Evolutionary conservation across 768 basidiomycete genomes (phyloP), one percentile per base, ranked within the genome.

Genomic region (Suillus ampliporus): DNA sequence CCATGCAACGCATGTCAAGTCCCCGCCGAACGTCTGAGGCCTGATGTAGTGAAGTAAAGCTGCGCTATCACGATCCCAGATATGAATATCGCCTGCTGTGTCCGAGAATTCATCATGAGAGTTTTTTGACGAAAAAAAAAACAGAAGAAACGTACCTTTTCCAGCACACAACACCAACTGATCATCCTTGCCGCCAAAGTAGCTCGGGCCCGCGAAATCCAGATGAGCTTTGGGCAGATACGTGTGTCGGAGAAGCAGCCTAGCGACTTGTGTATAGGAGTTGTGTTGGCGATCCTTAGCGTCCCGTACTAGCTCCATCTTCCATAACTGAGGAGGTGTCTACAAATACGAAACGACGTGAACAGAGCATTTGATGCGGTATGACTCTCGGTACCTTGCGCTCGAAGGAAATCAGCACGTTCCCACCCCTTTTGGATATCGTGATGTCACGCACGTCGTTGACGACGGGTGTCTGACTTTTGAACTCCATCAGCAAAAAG

Each of bases 1-100:
- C 91, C 92, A 94, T 15, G 90, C 89, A 44, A 93, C 84, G 64
- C 89, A 90, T 10, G 92, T 93, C 62, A 94, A 70, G 69, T 92
- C 91, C 28, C 89, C 89, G 2, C 85, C 83, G 35, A 84, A 82
- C 13, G 78, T 78, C 70, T 87, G 88, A 34, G 86, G 83, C 15
- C 83, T 86, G 66, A 94, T 82, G 65, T 87, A 83, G 64, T 92
- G 91, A 3, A 94, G 79, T 1, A 92, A 77, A 9, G 86, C 82
- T 6, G 85, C 92, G 13, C 89, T 89, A 75, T 93, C 91, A 63
- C 87, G 85, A 69, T 94, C 92, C 92, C 92, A 94, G 14, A 94
- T 90, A 69, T 91, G 89, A 15, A 94, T 88, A 68, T 92, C 90
- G 5, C 92, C 92, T 64, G 84, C 92, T 92, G 63, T 40, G 26